Percentiles rank a stretch among this genome's conserved stretches.
Conservation (phyloP, 345 rosid species). For the Punica granatum region DNA sequence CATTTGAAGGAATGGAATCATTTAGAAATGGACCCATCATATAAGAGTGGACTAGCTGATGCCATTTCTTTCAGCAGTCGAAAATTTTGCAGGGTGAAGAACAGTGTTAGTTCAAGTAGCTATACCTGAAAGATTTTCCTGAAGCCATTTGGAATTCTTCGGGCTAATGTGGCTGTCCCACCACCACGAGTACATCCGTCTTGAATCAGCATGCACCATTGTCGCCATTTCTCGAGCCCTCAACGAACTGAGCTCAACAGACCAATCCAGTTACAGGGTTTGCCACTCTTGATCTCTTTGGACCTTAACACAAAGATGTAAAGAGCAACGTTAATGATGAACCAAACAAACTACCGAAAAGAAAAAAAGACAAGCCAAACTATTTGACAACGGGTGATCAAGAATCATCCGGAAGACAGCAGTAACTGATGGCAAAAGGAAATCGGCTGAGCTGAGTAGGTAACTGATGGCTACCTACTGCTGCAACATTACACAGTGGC, state of each 20-base stretch:
- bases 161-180: conserved; percentile 98
- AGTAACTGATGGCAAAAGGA: background rate
- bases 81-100: background rate
- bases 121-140: conserved; percentile 90
- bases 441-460: background rate
- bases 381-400: background rate
- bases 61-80: background rate
- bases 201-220: conserved; percentile 31
- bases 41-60: background rate
- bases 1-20: background rate
- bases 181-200: conserved; percentile 93
- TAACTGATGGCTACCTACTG: background rate
- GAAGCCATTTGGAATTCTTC: conserved; percentile 95
- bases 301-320: background rate
- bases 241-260: too few species aligned
- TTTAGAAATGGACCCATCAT: background rate
- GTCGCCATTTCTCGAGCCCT: conserved; percentile 44
- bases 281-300: background rate
- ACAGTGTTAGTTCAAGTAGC: background rate
- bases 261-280: background rate
- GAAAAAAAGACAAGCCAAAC: background rate
- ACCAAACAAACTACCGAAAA: background rate
- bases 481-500: background rate
- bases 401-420: background rate
- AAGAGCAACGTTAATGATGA: background rate